phyloP scores from a whole-genome alignment of 192 early-diverging fungal genomes.

The Geranomyces michiganensis region DNA sequence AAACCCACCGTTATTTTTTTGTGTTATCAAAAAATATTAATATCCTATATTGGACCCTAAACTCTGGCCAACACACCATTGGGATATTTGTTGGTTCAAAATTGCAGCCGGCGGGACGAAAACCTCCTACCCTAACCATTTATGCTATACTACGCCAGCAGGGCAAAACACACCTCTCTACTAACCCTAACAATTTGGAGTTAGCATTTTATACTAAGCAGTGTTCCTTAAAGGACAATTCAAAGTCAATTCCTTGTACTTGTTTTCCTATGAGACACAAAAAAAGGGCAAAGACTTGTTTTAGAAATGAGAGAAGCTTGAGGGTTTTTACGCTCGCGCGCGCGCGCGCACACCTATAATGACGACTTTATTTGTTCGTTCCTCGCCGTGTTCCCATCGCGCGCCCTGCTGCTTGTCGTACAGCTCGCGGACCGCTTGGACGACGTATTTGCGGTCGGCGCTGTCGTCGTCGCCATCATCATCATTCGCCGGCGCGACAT shows the following conservation, averaged over 20 bases:
- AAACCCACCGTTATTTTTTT: too few species aligned
- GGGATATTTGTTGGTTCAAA: too few species aligned
- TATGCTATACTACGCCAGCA: too few species aligned
- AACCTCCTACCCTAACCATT: too few species aligned
- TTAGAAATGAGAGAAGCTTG: not conserved
- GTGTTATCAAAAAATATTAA: too few species aligned
- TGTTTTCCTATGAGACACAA: conserved; percentile 7
- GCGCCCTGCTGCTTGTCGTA: conserved; percentile 66
- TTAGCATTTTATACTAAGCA: conserved; percentile 24
- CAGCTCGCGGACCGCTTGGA: conserved; percentile 70
- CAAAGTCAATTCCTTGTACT: conserved; percentile 6
- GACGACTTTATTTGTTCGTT: conserved; percentile 47
- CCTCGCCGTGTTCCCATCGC: conserved; percentile 32
- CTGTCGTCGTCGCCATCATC: conserved; percentile 11
- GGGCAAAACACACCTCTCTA: too few species aligned
- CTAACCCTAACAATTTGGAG: too few species aligned
- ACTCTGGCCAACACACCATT: too few species aligned
- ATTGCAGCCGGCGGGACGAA: too few species aligned
- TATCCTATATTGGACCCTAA: too few species aligned
- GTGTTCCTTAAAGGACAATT: conserved; percentile 23
- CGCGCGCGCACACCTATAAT: conserved; percentile 48
- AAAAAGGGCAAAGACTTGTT: not conserved
- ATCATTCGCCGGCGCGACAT: too few species aligned
- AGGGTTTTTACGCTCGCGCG: not conserved
- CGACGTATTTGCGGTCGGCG: conserved; percentile 41